Evolutionary conservation across 2,329 filamentous ascomycete genomes (phyloP), one percentile per base, ranked within the genome.

Genomic region (Colletotrichum graminicola): DNA sequence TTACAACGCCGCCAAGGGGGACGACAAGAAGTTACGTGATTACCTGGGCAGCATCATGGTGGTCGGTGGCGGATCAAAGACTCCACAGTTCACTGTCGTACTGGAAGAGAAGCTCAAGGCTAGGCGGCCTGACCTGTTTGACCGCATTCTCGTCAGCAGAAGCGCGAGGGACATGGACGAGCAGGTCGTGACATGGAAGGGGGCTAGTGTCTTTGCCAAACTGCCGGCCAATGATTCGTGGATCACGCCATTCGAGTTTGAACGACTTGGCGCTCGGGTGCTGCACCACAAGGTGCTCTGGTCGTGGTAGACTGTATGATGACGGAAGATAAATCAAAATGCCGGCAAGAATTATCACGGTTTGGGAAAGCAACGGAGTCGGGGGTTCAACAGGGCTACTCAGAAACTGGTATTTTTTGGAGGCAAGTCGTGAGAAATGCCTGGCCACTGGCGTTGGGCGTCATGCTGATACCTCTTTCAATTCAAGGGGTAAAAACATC

Each of bases 101-200:
- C 86, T 99, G 2, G 96, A 99, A 82, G 92, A 95, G 77, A 89
- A 90, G 76, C 87, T 98, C 62, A 91, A 94, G 76, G 86, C 88
- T 73, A 86, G 91, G 61, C 82, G 89, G 54, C 89, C 89, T 5
- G 90, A 91, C 74, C 81, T 92, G 55, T 81, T 82, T 26, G 90
- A 91, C 41, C 84, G 86, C 71, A 90, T 91, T 73, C 81, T 91
- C 32, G 89, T 91, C 63, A 90, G 89, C 73, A 85, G 87, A 72
- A 96, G 87, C 87, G 96, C 96, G 0, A 87, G 95, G 76, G 96
- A 99, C 76, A 92, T 99, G 84, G 96, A 99, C 82, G 94, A 96
- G 72, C 94, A 98, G 82, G 95, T 98, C n/a, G 93, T 98, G 64
- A 91, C 92, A 11, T 99, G 96, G 96, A 99, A 99, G 87, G 96